phyloP scores from a whole-genome alignment of 257 asterid species.

The Rhazya stricta region DNA sequence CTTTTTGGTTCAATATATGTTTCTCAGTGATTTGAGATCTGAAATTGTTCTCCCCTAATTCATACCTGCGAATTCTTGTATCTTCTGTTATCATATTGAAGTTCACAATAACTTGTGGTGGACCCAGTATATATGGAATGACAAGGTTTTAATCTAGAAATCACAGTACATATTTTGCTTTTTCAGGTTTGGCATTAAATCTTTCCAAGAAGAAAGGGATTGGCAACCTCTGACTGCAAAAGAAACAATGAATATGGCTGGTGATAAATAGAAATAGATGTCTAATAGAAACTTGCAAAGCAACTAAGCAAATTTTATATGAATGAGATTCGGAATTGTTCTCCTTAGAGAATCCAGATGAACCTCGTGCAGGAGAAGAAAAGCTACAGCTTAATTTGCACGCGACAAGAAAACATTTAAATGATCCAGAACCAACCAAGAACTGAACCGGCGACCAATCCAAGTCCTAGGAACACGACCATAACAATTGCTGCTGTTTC shows the following conservation, averaged over 20 bases:
- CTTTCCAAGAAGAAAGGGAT: too few relatives aligned
- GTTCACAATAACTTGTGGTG: too few relatives aligned
- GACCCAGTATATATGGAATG: too few relatives aligned
- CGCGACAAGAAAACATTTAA: slow-evolving; percentile 15
- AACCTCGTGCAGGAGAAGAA: neutral
- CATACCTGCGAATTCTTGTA: too few relatives aligned
- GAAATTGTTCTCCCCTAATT: too few relatives aligned
- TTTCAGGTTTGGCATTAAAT: too few relatives aligned
- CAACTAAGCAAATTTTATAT: too few relatives aligned
- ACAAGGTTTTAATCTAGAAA: too few relatives aligned
- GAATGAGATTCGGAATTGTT: neutral
- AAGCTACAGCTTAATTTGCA: neutral
- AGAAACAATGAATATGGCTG: neutral
- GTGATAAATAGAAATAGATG: neutral
- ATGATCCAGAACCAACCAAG: slow-evolving; percentile 81
- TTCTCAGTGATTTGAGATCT: too few relatives aligned
- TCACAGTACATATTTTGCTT: too few relatives aligned
- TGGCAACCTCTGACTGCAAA: neutral
- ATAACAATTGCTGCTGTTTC: slow-evolving; percentile 72
- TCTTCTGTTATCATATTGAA: too few relatives aligned
- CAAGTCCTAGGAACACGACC: slow-evolving; percentile 61
- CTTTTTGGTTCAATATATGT: too few relatives aligned
- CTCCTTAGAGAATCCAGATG: neutral
- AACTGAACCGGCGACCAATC: slow-evolving; percentile 57
- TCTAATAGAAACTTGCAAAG: neutral